Evolutionary conservation across 2,329 filamentous ascomycete genomes (phyloP), one percentile per base, ranked within the genome.

Genomic region (Ilyonectria mors-panacis): DNA sequence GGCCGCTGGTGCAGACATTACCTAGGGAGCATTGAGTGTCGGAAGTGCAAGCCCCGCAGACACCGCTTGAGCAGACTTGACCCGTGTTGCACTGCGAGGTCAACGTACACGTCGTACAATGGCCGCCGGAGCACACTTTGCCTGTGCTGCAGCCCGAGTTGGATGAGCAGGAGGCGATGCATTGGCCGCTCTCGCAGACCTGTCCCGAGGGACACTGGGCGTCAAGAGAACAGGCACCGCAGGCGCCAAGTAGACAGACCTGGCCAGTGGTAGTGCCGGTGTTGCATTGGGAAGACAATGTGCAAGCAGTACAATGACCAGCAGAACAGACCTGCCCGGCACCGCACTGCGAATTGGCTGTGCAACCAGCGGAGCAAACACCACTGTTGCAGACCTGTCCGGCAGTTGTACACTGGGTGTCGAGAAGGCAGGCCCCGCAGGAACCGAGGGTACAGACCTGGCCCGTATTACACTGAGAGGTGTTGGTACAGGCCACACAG

Each of bases 41-140:
- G 6, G 33, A n/a, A 1, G 50, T 28, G 17, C 67, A 71, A 1
- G 56, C 13, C 2, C 44, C 33, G 42, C 69, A 69, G 10, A 19
- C 28, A n/a, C 54, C 44, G 5, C 9, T 3, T 13, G 23, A 42
- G 44, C 69, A 71, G 8, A 71, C 55, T 15, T 69, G 59, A 8
- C 69, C 67, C 4, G 58, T 65, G 17, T 50, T 19, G 39, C 69
- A 71, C 28, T 71, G 63, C 2, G 51, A 50, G 42, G 12, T 45
- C 3, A 19, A 2, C 1, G 68, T 61, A 19, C 68, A 70, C 9
- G 66, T 15, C 2, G 26, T 58, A 44, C 68, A 70, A 26, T 45
- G 63, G 1, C 66, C 60, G 2, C 33, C 23, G 12, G 26, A 45
- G 8, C 65, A 67, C 30, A 64, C 55, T 26, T 59, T 55, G 5